phyloP scores from a whole-genome alignment of 805 yeast species.

The Metschnikowia henanensis region DNA sequence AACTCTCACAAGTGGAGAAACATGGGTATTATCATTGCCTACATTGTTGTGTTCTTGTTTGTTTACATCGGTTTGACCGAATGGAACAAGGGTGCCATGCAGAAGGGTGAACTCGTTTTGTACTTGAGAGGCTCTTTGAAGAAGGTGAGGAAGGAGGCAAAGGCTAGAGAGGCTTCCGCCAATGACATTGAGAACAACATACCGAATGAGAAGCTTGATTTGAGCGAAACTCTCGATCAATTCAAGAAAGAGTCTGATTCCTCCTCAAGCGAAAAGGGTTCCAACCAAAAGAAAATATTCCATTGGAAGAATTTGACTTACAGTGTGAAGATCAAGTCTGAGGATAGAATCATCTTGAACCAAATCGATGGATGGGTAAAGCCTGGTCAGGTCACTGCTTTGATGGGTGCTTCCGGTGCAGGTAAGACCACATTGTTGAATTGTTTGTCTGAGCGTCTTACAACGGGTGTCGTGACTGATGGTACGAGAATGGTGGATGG shows the following conservation, averaged over 20 bases:
- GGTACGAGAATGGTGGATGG: constrained; percentile 65
- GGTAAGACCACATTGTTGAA: constrained; percentile 80
- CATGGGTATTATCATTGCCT: constrained; percentile 64
- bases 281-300: constrained; percentile 24
- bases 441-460: constrained; percentile 68
- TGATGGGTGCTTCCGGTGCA: constrained; percentile 88
- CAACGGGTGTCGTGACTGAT: constrained; percentile 70
- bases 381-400: constrained; percentile 79
- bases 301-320: constrained; percentile 41
- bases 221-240: constrained; percentile 31
- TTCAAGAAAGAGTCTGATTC: constrained; percentile 16
- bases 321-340: constrained; percentile 37
- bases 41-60: constrained; percentile 41
- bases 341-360: constrained; percentile 40
- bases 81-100: constrained; percentile 48
- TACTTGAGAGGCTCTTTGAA: constrained; percentile 40
- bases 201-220: constrained; percentile 27
- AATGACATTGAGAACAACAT: constrained; percentile 40
- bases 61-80: constrained; percentile 37
- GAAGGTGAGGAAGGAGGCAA: constrained; percentile 40
- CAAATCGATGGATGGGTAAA: constrained; percentile 63
- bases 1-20: constrained; percentile 77
- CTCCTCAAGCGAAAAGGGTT: constrained; percentile 13
- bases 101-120: constrained; percentile 41
- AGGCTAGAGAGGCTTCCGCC: constrained; percentile 21